Base-by-base conservation (phyloP, 2,329 filamentous ascomycete species). In the Bimuria novae-zelandiae region DNA sequence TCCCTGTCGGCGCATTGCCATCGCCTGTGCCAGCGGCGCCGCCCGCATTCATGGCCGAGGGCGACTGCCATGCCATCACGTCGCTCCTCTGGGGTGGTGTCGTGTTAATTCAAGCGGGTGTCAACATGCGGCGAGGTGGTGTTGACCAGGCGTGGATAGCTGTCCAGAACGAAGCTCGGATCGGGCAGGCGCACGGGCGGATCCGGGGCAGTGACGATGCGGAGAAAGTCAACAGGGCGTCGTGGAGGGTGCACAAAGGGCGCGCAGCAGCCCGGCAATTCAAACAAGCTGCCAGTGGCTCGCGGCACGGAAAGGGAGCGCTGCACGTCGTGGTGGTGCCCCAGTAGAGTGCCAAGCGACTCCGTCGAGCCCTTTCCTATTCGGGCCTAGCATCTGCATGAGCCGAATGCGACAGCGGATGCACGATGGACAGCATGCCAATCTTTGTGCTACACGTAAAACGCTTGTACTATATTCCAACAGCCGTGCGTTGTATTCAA, bases 41-140 rank as follows among this genome's bases (percentile, higher is more conserved):
- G 74, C 81, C 82, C 70, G 79, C 79, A 62, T 81, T 80, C 77
- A 84, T 83, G 74, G 82, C 83, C 70, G 82, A 84, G 71, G 84
- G 81, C 73, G 84, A 85, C 79, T 88, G 86, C 85, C 85, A 89
- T 76, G 86, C 85, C 86, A 89, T 89, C 67, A 66, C 72, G 58
- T 62, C 66, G 50, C 59, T 60, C 53, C 59, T 52, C 51, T 55
- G 43, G 45, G 55, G 54, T 51, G 42, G 49, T 55, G 39, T 62
- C 25, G 43, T 49, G 53, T 33, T 49, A 45, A 36, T 54, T 52
- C 19, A 52, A 39, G 49, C 33, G 43, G 52, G 40, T 36, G 39
- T 55, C 50, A 55, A 62, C 65, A 69, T 69, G 63, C 64, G 61
- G 53, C 54, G 57, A 36, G 16, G 33, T 54, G 48, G 54, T 61